Evolutionary conservation across 2,329 filamentous ascomycete genomes (phyloP).

Genomic region (Lecanosticta acicola): DNA sequence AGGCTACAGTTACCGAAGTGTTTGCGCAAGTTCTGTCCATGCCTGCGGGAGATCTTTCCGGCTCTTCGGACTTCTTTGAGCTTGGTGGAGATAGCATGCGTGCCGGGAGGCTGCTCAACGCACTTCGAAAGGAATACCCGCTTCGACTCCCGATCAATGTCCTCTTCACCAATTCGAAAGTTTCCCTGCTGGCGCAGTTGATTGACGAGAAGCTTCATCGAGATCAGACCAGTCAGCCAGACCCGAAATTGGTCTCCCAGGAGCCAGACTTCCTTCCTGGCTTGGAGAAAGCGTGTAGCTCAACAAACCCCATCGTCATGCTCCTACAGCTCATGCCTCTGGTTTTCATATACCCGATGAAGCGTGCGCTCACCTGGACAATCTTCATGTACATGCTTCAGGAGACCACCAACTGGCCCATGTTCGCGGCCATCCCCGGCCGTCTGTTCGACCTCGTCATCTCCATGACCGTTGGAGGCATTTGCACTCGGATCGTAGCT

Average conservation of each 20-base stretch:
- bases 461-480: constrained; percentile 41
- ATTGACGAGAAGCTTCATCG: constrained; percentile 33
- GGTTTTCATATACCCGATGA: constrained; percentile 47
- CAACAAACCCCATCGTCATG: constrained; percentile 47
- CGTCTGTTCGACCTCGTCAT: constrained; percentile 47
- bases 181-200: constrained; percentile 36
- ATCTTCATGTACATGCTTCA: constrained; percentile 47
- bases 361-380: constrained; percentile 49
- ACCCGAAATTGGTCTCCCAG: constrained; percentile 8
- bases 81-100: constrained; percentile 52
- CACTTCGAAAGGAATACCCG: constrained; percentile 46
- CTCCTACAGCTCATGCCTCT: constrained; percentile 49
- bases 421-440: constrained; percentile 38
- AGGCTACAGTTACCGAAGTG: constrained; percentile 40
- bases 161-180: constrained; percentile 47
- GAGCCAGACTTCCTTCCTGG: constrained; percentile 28
- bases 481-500: constrained; percentile 37
- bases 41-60: constrained; percentile 36
- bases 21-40: constrained; percentile 46
- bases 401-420: constrained; percentile 38
- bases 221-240: constrained; percentile 1
- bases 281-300: constrained; percentile 43
- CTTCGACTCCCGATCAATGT: constrained; percentile 48
- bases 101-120: constrained; percentile 49
- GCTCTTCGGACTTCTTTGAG: constrained; percentile 47